phyloP scores from a whole-genome alignment of 176 grass and related monocot genomes.

The barley (Hordeum vulgare) region MorexV3_pseudomolecules_assembly NC_058520.1:550969066-550969565 shows the following conservation, averaged over 20 bases:
- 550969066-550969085: too few species aligned
- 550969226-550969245: background rate
- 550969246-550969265: background rate
- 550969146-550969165: background rate
- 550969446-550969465: background rate
- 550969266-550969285: background rate
- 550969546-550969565: too few species aligned
- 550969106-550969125: background rate
- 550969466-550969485: too few species aligned
- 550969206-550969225: background rate
- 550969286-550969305: background rate
- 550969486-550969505: too few species aligned
- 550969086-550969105: too few species aligned
- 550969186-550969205: constrained; percentile 18
- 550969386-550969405: background rate
- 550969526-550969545: too few species aligned
- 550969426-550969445: background rate
- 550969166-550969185: background rate
- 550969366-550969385: background rate
- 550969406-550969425: background rate
- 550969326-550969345: background rate
- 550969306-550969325: background rate
- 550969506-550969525: too few species aligned
- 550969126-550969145: background rate
- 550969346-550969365: background rate